Evolutionary conservation across 345 rosid genomes (phyloP).

Genomic region (Stellera chamaejasme): DNA sequence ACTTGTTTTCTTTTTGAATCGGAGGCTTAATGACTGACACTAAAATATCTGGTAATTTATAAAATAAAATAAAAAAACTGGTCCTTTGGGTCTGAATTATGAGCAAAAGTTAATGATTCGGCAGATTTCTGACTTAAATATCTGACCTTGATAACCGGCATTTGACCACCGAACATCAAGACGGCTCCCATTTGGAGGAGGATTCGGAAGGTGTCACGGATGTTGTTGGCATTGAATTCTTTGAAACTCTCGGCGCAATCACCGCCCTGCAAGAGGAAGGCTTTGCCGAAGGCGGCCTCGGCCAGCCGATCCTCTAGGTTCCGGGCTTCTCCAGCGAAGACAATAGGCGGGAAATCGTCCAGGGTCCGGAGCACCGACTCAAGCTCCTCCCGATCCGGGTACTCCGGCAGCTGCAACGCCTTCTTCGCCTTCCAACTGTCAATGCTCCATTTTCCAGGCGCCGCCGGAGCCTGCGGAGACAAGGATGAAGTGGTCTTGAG

Average conservation of each 20-base stretch:
- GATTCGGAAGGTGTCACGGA: constrained; percentile 64
- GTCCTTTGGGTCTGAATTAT: too few relatives aligned
- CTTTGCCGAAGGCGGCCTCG: constrained; percentile 67
- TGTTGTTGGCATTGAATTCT: constrained; percentile 63
- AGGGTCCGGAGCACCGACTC: constrained; percentile 50
- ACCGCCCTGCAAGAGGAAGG: constrained; percentile 64
- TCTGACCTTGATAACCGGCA: constrained; percentile 60
- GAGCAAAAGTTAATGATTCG: too few relatives aligned
- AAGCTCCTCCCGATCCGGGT: constrained; percentile 47
- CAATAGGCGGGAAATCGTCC: constrained; percentile 53
- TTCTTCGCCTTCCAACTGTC: constrained; percentile 60
- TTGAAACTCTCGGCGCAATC: constrained; percentile 79
- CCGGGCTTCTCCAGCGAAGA: constrained; percentile 57
- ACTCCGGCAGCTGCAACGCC: constrained; percentile 56
- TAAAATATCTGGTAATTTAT: neutral
- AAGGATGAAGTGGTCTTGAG: constrained; percentile 1
- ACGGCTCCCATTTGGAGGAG: constrained; percentile 73
- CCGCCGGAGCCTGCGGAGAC: constrained; percentile 9
- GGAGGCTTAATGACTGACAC: neutral
- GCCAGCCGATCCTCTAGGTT: constrained; percentile 13
- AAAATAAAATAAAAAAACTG: neutral
- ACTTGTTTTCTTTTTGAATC: too few relatives aligned
- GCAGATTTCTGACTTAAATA: neutral
- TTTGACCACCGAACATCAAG: constrained; percentile 69
- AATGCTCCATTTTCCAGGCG: constrained; percentile 33